A percentile compares a stretch with the other conserved stretches of the same genome.
Evolutionary conservation across 1,284 basidiomycete species (phyloP).

Genomic region (Anthracocystis panici-leucophaei): DNA sequence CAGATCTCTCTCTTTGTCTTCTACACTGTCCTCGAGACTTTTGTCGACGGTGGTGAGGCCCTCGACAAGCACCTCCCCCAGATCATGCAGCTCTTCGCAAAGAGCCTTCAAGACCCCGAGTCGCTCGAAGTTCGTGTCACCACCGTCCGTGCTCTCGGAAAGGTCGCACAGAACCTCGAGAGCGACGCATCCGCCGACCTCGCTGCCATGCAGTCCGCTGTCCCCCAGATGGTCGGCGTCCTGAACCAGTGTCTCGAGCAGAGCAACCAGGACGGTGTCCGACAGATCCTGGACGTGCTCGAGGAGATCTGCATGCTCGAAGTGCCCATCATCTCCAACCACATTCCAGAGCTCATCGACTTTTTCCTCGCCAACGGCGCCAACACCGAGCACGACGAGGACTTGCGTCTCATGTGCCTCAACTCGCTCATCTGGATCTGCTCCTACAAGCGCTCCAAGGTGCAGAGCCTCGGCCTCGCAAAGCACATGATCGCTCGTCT

Average conservation of each 20-base stretch:
- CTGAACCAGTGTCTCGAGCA: conserved; percentile 87
- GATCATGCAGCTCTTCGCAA: conserved; percentile 85
- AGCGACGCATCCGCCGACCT: conserved; percentile 87
- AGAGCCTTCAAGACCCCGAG: conserved; percentile 86
- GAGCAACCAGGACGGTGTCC: conserved; percentile 83
- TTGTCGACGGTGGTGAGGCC: conserved; percentile 78
- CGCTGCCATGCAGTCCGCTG: conserved; percentile 88
- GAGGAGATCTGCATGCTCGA: conserved; percentile 94
- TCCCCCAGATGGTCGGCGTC: conserved; percentile 90
- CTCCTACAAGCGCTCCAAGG: conserved; percentile 93
- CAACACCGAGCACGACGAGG: conserved; percentile 82
- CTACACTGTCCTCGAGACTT: conserved; percentile 89
- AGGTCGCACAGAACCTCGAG: conserved; percentile 93
- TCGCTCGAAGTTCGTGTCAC: conserved; percentile 91
- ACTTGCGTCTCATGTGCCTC: conserved; percentile 88
- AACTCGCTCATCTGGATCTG: conserved; percentile 95
- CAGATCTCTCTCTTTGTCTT: conserved; percentile 93
- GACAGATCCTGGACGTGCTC: conserved; percentile 93
- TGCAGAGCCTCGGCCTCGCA: conserved; percentile 87
- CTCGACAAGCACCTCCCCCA: conserved; percentile 82
- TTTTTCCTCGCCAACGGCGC: conserved; percentile 89
- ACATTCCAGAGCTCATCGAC: conserved; percentile 86
- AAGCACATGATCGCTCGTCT: conserved; percentile 89
- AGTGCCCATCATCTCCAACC: conserved; percentile 88
- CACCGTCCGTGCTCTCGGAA: conserved; percentile 84